Base-by-base conservation (phyloP, 352 stramenopile species). In the Plasmopara halstedii region DNA sequence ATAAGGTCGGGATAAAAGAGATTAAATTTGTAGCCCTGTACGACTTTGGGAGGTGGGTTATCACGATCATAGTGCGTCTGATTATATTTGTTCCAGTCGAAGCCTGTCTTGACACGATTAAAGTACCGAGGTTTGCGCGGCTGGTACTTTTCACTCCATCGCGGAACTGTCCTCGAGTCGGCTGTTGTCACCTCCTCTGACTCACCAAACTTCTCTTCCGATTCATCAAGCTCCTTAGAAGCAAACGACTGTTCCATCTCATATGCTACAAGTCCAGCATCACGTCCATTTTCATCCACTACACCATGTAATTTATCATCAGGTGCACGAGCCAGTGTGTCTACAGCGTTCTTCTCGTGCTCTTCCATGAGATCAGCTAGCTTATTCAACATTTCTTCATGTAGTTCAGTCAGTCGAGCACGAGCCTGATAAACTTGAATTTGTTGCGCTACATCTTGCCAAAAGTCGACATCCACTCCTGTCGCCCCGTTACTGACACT, bases 31-130 rank as follows among this genome's bases (percentile, higher is more conserved):
- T 99, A 99, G 29, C 97, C 97, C 64, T 99, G 96, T 17, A 99
- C 96, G 40, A 97, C 95, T 75, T 99, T 99, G n/a, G 97, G 97
- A 29, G 97, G 97, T 50, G 97, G 96, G 59, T 99, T 99, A 64
- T 99, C 97, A 56, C 94, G 81, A 77, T 99, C 96, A 68, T 99
- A 99, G 70, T 99, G 96, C 39, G 95, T 98, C 66, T 98, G 95
- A 73, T 99, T 99, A 86, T 99, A 99, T 73, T 98, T 98, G 83
- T 99, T 99, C 95, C 97, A 99, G 69, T 99, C 96, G 66, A 98
- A 99, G 23, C 97, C 97, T 2, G 95, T 99, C 75, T 97, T 98
- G 59, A 99, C 95, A 27, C 96, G 92, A 75, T 99, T 99, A 53
- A 99, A 98, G 72, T 98, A 99, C 3, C 95, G 82, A 6, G 97